Percentiles rank a stretch among this genome's conserved stretches.
Evolutionary conservation across 768 basidiomycete genomes (phyloP).

Genomic region (Phlebiopsis gigantea): DNA sequence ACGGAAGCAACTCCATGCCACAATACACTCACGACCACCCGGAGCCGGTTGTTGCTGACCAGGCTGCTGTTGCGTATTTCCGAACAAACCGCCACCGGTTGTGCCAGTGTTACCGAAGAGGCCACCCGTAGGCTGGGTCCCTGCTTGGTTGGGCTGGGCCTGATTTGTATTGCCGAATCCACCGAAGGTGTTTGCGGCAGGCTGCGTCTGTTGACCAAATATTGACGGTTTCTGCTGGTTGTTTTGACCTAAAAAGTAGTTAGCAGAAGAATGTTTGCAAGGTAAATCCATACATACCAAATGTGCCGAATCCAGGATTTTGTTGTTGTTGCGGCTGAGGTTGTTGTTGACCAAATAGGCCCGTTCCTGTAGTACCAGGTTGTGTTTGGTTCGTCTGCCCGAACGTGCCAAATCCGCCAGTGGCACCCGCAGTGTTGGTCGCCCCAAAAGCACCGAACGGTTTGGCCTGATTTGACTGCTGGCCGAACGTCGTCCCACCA

Average conservation of each 20-base stretch:
- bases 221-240: constrained; percentile 39
- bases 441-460: constrained; percentile 39
- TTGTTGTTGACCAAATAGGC: constrained; percentile 33
- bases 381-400: constrained; percentile 25
- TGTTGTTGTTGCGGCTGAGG: constrained; percentile 22
- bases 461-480: constrained; percentile 12
- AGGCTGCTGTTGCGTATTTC: constrained; percentile 31
- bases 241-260: constrained; percentile 14
- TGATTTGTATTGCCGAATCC: constrained; percentile 14
- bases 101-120: constrained; percentile 16
- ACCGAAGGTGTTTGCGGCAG: constrained; percentile 16
- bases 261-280: neutral
- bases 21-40: constrained; percentile 4
- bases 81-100: constrained; percentile 28
- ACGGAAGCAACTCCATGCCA: neutral
- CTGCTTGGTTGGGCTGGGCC: constrained; percentile 26
- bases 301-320: constrained; percentile 26
- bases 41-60: constrained; percentile 27
- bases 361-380: constrained; percentile 22
- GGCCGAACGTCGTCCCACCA: constrained; percentile 11
- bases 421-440: constrained; percentile 21
- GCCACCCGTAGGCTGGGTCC: constrained; percentile 17
- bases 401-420: constrained; percentile 25
- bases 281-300: constrained; percentile 23
- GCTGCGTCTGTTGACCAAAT: constrained; percentile 38